Base-by-base conservation (phyloP, 1,139 yeast species). In the Magnusiomyces sp. region DNA sequence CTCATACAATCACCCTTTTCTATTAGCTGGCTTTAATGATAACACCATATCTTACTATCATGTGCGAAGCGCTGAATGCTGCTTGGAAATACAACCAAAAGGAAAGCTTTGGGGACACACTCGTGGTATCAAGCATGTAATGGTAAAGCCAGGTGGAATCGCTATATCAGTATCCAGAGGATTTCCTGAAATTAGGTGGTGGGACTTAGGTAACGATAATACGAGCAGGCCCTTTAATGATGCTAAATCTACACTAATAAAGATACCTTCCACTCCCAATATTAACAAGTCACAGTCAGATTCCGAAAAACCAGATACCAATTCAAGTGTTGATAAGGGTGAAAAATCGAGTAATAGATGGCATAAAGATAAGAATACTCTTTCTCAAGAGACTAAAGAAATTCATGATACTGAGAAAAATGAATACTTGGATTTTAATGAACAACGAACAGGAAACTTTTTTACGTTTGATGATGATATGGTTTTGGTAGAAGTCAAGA, bases 51-150 rank as follows among this genome's bases (percentile, higher is more conserved):
- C 52, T 4, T 48, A 49, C 13, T 49, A 51, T 31, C 42, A 47
- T 39, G 52, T 48, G 6, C 45, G 49, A 17, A 48, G 52, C 40
- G 50, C 54, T 3, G 52, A 49, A 13, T 47, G 50, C 42, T 47
- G 50, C 36, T 41, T 51, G 31, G 54, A 52, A 34, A 49, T 52
- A 2, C 52, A 50, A 38, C 50, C 50, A 3, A 45, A 48, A 10
- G 49, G 43, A 16, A 45, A 51, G 19, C 43, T 56, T 7, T 56
- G 55, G 55, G 59, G 59, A 2, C 56, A 56, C 38, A 50, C 51
- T 11, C 49, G 50, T 14, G 53, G 52, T 9, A 48, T 55, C 11
- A 47, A 50, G 36, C 54, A 54, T 36, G 53, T 56, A 1, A 38
- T 43, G 37, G 50, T 56, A 20, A 41, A 49, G 34, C 49, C 46